These are phyloP conservation scores for Botryotinia globosa DNA, from an alignment of 2,329 filamentous ascomycete genomes.

Conservation along the genomic window DNA sequence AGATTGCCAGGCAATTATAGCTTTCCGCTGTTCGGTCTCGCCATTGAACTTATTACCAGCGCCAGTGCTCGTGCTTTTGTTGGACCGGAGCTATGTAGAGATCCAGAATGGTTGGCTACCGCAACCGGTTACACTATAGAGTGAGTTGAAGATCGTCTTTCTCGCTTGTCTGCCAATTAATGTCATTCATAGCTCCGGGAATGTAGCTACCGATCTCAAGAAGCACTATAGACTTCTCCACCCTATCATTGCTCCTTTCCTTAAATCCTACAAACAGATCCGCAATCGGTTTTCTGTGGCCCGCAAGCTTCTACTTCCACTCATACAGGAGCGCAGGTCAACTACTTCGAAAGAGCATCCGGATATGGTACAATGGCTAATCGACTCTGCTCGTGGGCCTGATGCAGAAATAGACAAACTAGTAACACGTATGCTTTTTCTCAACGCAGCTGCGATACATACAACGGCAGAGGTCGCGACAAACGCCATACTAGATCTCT, in stretches of 20 bases:
- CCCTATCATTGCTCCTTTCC: slow-evolving; percentile 9
- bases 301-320: background rate
- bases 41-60: background rate
- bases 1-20: background rate
- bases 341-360: background rate
- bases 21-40: background rate
- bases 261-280: slow-evolving; percentile 11
- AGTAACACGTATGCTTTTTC: slow-evolving; percentile 7
- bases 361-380: slow-evolving; percentile 21
- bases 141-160: background rate
- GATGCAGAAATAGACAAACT: slow-evolving; percentile 7
- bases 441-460: slow-evolving; percentile 46
- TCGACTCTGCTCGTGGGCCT: slow-evolving; percentile 5
- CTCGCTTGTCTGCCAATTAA: background rate
- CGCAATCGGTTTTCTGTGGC: slow-evolving; percentile 4
- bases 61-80: slow-evolving; percentile 28
- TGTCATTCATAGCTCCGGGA: background rate
- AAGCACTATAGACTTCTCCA: slow-evolving; percentile 2
- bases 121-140: slow-evolving; percentile 27
- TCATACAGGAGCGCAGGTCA: background rate
- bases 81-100: slow-evolving; percentile 28
- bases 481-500: slow-evolving; percentile 53
- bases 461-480: slow-evolving; percentile 48
- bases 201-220: slow-evolving; percentile 3
- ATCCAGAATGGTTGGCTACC: slow-evolving; percentile 32